Evolutionary conservation across 768 basidiomycete species (phyloP).

Genomic region (Favolaschia claudopus): DNA sequence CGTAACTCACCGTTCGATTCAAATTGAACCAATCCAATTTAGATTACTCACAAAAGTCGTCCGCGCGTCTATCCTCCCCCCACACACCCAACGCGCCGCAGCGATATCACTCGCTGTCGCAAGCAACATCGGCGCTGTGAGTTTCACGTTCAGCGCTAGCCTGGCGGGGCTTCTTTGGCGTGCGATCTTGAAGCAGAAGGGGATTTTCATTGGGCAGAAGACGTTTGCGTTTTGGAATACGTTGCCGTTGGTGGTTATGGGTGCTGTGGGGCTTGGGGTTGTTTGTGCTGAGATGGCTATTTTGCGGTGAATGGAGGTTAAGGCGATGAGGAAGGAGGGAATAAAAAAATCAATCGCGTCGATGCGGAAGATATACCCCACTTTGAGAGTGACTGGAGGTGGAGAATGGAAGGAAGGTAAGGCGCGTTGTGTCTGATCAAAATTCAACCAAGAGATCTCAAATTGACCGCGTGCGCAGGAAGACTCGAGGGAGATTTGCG

Average conservation of each 20-base stretch:
- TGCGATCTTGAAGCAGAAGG: slow-evolving; percentile 60
- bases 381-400: not conserved
- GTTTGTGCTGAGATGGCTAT: slow-evolving; percentile 63
- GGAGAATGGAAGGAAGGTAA: no score
- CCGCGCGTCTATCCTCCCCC: slow-evolving; percentile 52
- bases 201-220: slow-evolving; percentile 46
- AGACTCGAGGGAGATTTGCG: no score
- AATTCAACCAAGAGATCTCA: no score
- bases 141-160: slow-evolving; percentile 82
- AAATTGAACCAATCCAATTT: no score
- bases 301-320: not conserved
- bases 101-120: slow-evolving; percentile 83
- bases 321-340: not conserved
- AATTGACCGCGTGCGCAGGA: no score
- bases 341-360: not conserved
- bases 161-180: slow-evolving; percentile 75
- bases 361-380: not conserved
- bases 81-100: slow-evolving; percentile 55
- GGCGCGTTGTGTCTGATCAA: no score
- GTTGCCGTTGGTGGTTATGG: slow-evolving; percentile 53
- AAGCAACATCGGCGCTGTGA: slow-evolving; percentile 90
- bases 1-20: no score
- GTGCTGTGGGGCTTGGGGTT: slow-evolving; percentile 55
- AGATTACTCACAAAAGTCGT: slow-evolving; percentile 87
- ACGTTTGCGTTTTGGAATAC: slow-evolving; percentile 64